Evolutionary conservation across 2,329 filamentous ascomycete genomes (phyloP).

Genomic region (Erysiphe pulchra): DNA sequence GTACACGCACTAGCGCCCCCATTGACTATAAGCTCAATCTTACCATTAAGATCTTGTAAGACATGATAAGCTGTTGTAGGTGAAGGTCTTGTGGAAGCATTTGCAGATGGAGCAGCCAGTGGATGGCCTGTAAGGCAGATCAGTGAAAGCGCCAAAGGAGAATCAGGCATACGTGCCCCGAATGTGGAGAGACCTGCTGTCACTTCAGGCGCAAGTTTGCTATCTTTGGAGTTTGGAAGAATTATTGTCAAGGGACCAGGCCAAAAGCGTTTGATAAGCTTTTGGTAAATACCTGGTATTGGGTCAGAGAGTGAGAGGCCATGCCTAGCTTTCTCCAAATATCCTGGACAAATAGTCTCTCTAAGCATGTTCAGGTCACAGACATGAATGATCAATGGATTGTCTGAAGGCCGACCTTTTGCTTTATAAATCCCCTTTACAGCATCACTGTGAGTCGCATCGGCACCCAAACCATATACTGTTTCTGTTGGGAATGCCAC

Average conservation of each 20-base stretch:
- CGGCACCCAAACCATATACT: constrained; percentile 89
- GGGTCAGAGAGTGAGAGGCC: constrained; percentile 3
- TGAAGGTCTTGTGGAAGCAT: constrained; percentile 78
- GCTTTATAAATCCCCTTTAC: constrained; percentile 81
- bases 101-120: constrained; percentile 77
- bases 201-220: constrained; percentile 64
- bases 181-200: constrained; percentile 69
- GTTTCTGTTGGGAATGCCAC: constrained; percentile 96
- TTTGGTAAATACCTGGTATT: constrained; percentile 27
- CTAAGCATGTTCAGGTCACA: constrained; percentile 32
- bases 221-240: constrained; percentile 44
- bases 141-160: constrained; percentile 63
- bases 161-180: constrained; percentile 71
- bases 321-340: neutral
- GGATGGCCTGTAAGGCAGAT: constrained; percentile 56
- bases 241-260: constrained; percentile 83
- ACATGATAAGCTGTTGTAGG: constrained; percentile 84
- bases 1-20: constrained; percentile 44
- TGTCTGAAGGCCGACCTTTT: constrained; percentile 78
- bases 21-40: constrained; percentile 70
- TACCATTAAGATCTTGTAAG: constrained; percentile 53
- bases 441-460: constrained; percentile 62
- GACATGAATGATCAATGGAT: constrained; percentile 84
- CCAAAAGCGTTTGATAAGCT: constrained; percentile 70
- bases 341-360: constrained; percentile 4